Evolutionary conservation across 2,329 filamentous ascomycete species (phyloP).

Genomic region (Teratosphaeria viscida): DNA sequence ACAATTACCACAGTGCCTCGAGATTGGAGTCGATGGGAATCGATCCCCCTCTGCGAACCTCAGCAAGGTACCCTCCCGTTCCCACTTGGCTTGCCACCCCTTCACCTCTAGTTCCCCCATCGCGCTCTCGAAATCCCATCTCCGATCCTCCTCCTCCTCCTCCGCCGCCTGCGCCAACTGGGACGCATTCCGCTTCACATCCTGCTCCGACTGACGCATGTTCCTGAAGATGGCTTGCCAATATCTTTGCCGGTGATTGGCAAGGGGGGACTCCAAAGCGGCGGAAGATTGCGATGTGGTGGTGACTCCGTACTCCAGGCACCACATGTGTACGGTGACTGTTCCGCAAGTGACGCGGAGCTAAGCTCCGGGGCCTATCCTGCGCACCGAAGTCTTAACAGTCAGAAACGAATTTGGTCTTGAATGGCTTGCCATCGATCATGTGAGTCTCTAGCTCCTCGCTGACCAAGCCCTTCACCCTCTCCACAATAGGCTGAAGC

Average conservation of each 20-base stretch:
- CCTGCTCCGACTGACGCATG: not conserved
- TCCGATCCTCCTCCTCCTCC: not conserved
- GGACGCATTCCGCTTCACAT: not conserved
- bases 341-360: not conserved
- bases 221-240: not conserved
- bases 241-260: too few species aligned
- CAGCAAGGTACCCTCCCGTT: not conserved
- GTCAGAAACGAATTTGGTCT: constrained; percentile 8
- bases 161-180: not conserved
- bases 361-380: not conserved
- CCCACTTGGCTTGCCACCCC: not conserved
- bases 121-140: not conserved
- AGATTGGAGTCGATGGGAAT: not conserved
- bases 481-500: constrained; percentile 34
- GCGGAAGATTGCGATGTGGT: not conserved
- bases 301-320: not conserved
- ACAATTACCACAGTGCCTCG: not conserved
- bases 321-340: not conserved
- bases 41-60: not conserved
- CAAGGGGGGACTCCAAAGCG: not conserved
- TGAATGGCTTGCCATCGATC: constrained; percentile 11
- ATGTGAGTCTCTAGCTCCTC: constrained; percentile 27
- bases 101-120: not conserved
- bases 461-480: constrained; percentile 21
- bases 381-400: constrained; percentile 8